Evolutionary conservation across 768 basidiomycete genomes (phyloP).

Genomic region (Suillus discolor): DNA sequence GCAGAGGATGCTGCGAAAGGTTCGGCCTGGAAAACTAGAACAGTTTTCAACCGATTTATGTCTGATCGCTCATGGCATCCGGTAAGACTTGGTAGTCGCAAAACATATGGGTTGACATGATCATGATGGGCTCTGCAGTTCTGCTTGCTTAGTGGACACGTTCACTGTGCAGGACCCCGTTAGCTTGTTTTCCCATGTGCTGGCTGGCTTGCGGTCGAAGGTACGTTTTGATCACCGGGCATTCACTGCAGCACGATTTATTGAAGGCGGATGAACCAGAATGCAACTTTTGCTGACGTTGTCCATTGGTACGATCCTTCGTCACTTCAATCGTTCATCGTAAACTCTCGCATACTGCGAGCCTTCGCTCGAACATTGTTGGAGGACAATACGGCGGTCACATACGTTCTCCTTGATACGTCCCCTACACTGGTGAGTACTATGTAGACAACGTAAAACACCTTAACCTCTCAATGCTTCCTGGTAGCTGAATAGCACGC

Average conservation of each 20-base stretch:
- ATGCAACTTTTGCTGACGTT: slow-evolving; percentile 41
- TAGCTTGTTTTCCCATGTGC: slow-evolving; percentile 36
- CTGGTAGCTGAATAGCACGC: slow-evolving; percentile 17
- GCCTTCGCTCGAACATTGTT: slow-evolving; percentile 15
- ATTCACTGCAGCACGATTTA: neutral
- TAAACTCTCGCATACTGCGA: slow-evolving; percentile 38
- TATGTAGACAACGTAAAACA: no score
- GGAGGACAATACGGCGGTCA: slow-evolving; percentile 11
- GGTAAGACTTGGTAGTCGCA: slow-evolving; percentile 33
- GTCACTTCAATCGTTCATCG: slow-evolving; percentile 57
- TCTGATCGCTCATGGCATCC: slow-evolving; percentile 43
- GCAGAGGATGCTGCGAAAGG: slow-evolving; percentile 14
- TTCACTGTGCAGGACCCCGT: slow-evolving; percentile 37
- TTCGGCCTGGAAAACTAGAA: slow-evolving; percentile 16
- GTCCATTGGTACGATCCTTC: slow-evolving; percentile 47
- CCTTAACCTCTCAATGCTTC: slow-evolving; percentile 9
- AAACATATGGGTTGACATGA: neutral
- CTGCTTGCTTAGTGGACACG: slow-evolving; percentile 55
- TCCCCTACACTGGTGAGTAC: slow-evolving; percentile 25
- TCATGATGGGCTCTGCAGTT: slow-evolving; percentile 29
- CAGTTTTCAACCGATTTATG: slow-evolving; percentile 44
- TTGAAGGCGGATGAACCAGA: slow-evolving; percentile 11
- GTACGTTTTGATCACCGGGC: slow-evolving; percentile 28
- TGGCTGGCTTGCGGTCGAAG: slow-evolving; percentile 41
- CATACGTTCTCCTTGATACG: slow-evolving; percentile 23